Evolutionary conservation across 352 stramenopile genomes (phyloP).

Genomic region (Proteromonas lacertae): DNA sequence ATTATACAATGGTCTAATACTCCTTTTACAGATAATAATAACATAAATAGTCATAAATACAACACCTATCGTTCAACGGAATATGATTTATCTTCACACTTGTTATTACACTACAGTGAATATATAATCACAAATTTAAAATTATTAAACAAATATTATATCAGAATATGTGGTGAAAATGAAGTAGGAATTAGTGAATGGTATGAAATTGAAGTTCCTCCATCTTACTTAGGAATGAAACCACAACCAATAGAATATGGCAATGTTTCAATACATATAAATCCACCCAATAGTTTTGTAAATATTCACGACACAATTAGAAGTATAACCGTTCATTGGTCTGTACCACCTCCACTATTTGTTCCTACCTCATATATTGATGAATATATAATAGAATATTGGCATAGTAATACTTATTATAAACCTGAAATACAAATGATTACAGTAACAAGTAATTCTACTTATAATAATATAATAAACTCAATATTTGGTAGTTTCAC

Average conservation of each 20-base stretch:
- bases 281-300: slow-evolving; percentile 11
- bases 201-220: neutral
- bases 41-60: too few species aligned
- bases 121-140: too few species aligned
- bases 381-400: slow-evolving; percentile 27
- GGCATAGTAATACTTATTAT: slow-evolving; percentile 11
- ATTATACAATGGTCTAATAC: too few species aligned
- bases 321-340: slow-evolving; percentile 20
- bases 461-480: slow-evolving; percentile 11
- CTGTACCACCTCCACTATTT: slow-evolving; percentile 10
- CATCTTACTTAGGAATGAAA: too few species aligned
- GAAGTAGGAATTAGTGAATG: slow-evolving; percentile 17
- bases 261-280: slow-evolving; percentile 12
- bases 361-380: slow-evolving; percentile 15
- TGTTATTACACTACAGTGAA: too few species aligned
- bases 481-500: slow-evolving; percentile 38
- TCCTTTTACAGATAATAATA: too few species aligned
- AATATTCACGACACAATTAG: slow-evolving; percentile 16
- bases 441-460: neutral
- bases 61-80: too few species aligned
- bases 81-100: too few species aligned
- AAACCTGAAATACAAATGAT: neutral
- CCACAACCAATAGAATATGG: neutral
- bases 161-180: slow-evolving; percentile 47
- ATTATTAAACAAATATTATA: slow-evolving; percentile 33